Evolutionary conservation across 140 eudicot genomes (phyloP).

Genomic region (Cichorium intybus): DNA sequence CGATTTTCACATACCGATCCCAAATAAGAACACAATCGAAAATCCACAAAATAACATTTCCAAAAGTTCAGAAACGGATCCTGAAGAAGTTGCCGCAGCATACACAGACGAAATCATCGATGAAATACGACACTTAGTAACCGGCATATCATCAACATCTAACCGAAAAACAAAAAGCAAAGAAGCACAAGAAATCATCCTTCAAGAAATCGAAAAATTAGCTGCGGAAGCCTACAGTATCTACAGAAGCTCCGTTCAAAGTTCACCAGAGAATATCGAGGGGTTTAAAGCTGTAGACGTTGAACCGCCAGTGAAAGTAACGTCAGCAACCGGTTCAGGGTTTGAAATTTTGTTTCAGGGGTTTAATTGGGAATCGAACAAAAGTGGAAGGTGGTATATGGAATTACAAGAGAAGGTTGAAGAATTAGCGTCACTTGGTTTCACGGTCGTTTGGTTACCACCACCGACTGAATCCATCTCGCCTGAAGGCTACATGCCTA

Average conservation of each 20-base stretch:
- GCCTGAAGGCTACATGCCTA: conserved; percentile 98
- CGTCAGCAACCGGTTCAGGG: conserved; percentile 89
- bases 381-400: conserved; percentile 82
- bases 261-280: conserved; percentile 35
- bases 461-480: conserved; percentile 98
- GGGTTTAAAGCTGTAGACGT: conserved; percentile 35
- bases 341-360: conserved; percentile 86
- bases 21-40: conserved; percentile 24
- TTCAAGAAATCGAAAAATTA: conserved; percentile 90
- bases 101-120: conserved; percentile 69
- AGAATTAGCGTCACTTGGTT: conserved; percentile 73
- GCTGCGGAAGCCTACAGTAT: conserved; percentile 98
- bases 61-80: conserved; percentile 16
- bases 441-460: conserved; percentile 89
- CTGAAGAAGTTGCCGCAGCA: conserved; percentile 45
- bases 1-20: conserved; percentile 66
- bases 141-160: conserved; percentile 70
- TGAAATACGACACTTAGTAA: conserved; percentile 73
- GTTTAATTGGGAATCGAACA: conserved; percentile 96
- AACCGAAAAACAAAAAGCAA: conserved; percentile 54
- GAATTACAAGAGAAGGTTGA: conserved; percentile 69
- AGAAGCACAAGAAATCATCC: conserved; percentile 75
- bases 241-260: conserved; percentile 64
- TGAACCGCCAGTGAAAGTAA: conserved; percentile 41
- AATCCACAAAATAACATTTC: background rate